Evolutionary conservation across 352 stramenopile species (phyloP), one percentile per base, ranked within the genome.

Genomic region (Globisporangium alternatum): DNA sequence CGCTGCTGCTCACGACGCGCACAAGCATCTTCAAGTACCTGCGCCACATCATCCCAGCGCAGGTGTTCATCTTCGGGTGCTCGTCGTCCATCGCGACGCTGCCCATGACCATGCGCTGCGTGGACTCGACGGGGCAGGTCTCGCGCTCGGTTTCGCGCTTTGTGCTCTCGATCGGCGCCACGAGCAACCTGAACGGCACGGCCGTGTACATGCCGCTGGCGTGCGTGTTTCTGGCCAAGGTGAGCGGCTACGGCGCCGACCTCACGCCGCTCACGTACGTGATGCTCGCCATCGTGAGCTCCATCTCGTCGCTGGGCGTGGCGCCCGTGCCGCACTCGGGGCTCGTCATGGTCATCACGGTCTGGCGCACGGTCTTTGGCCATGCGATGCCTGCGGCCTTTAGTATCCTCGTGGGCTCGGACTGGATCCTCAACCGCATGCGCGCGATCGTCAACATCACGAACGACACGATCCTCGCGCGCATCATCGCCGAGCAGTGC

Each of bases 1-100:
- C 66, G 28, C 63, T 94, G 7, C 88, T 81, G 58, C 19, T 90
- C 31, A 82, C 77, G 28, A 89, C 83, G 30, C 60, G 73, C 19
- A 66, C 72, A 35, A 92, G 79, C 70, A 78, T 91, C 43, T 89
- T 91, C 67, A 76, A 69, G 56, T 90, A 87, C 65, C 58, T 95
- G 49, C 75, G 68, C 44, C 56, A 89, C 60, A 86, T 94, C 53
- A 37, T 93, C 4, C 86, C 86, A 0, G 86, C 86, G 0, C 82
- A 91, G 53, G 69, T 89, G 35, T 95, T 95, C 62, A 83, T 89
- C 35, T 81, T 91, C 59, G 81, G 81, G 12, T 95, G 79, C 56
- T 88, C 82, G 44, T 93, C 83, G 17, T 95, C 86, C 35, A 88
- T 93, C 52, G 86, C 83, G 33, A 91, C 83, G 66, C 70, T 95